These are phyloP conservation scores for Xerocomellus intermedius DNA, from an alignment of 768 basidiomycete species.

Conservation along the genomic window DNA sequence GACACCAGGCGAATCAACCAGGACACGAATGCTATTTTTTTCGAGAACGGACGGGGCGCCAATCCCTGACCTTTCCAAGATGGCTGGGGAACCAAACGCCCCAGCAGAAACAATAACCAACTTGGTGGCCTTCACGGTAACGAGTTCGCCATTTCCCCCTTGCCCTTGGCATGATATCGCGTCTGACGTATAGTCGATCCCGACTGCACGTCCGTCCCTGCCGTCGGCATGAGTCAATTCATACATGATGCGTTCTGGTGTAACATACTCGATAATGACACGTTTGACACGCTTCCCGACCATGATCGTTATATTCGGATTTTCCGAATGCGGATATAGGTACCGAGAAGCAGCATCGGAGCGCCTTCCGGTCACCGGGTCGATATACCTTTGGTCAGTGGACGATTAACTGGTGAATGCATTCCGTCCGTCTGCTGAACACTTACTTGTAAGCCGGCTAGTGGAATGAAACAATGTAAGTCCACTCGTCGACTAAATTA, in stretches of 20 bases:
- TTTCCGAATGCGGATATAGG: conserved; percentile 34
- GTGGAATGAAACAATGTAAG: neutral
- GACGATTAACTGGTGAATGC: neutral
- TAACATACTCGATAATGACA: conserved; percentile 3
- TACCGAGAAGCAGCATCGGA: conserved; percentile 35
- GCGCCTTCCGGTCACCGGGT: conserved; percentile 37
- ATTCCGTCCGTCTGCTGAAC: no score
- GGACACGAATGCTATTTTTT: conserved; percentile 41
- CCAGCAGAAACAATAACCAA: conserved; percentile 53
- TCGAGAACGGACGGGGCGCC: conserved; percentile 51
- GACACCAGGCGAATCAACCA: conserved; percentile 72
- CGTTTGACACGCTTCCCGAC: conserved; percentile 25
- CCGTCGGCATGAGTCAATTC: neutral
- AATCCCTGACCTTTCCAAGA: conserved; percentile 67
- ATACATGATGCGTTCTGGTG: neutral
- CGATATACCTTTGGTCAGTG: conserved; percentile 49
- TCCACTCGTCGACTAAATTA: neutral
- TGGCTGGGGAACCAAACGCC: conserved; percentile 54
- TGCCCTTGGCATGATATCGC: conserved; percentile 20
- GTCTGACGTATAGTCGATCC: conserved; percentile 36
- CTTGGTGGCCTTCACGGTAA: conserved; percentile 27
- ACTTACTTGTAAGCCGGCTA: conserved; percentile 22
- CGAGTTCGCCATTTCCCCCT: neutral
- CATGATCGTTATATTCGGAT: conserved; percentile 30
- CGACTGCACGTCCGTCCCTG: conserved; percentile 37